phyloP scores from a whole-genome alignment of 306 rosid species.

The Cicer pinnatifidum region DNA sequence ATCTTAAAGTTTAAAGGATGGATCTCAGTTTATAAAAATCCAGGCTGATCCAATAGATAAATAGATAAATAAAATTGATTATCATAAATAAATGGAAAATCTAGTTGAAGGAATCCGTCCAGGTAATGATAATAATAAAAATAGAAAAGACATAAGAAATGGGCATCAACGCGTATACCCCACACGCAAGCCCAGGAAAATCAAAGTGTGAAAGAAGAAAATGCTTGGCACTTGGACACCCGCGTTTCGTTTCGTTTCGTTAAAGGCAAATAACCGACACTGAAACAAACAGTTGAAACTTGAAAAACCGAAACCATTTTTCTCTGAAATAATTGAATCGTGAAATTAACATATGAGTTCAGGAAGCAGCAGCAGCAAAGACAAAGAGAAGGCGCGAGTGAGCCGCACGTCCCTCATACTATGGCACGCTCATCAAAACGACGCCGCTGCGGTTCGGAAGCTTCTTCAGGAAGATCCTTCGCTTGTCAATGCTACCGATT shows the following conservation, averaged over 20 bases:
- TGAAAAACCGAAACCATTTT: not conserved
- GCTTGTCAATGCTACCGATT: constrained; percentile 79
- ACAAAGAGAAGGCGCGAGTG: constrained; percentile 84
- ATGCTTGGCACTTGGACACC: not conserved
- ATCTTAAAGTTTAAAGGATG: too few species aligned
- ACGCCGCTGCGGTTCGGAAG: constrained; percentile 78
- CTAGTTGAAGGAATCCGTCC: too few species aligned
- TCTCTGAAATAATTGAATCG: not conserved
- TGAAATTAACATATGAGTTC: constrained; percentile 41
- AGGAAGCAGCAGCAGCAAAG: constrained; percentile 51
- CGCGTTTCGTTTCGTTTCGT: not conserved
- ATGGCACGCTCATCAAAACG: constrained; percentile 98
- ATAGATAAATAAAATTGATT: too few species aligned
- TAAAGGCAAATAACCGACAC: constrained; percentile 6
- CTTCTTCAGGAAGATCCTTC: constrained; percentile 92
- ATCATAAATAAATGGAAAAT: too few species aligned
- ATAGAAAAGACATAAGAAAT: not conserved
- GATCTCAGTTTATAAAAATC: too few species aligned
- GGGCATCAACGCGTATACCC: constrained; percentile 6
- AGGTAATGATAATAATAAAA: not conserved
- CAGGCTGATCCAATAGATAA: too few species aligned
- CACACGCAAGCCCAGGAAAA: not conserved
- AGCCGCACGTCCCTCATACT: constrained; percentile 87
- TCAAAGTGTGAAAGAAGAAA: not conserved
- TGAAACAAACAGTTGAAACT: not conserved